A percentile compares a stretch with the other conserved stretches of the same genome.
phyloP scores from a whole-genome alignment of 345 rosid species.

The Melastoma malabathricum region DNA sequence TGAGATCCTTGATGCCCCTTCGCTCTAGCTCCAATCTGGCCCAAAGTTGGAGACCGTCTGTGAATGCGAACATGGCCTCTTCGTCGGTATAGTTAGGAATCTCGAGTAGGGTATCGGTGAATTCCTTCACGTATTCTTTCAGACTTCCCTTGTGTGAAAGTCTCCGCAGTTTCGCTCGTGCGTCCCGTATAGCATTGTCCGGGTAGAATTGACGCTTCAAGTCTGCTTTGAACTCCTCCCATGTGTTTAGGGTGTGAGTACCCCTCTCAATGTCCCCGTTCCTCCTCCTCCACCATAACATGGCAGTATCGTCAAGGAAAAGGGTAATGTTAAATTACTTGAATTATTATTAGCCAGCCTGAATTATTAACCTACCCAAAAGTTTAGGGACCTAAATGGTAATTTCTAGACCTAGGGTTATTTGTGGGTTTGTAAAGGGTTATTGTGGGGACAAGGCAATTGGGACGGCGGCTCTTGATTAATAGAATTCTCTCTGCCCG shows the following conservation, averaged over 20 bases:
- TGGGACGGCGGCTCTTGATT: too few relatives aligned
- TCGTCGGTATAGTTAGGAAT: not conserved
- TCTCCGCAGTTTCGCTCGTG: not conserved
- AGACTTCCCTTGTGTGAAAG: not conserved
- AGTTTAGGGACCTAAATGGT: too few relatives aligned
- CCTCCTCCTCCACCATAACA: slow-evolving; percentile 1
- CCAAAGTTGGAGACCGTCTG: not conserved
- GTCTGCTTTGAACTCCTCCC: not conserved
- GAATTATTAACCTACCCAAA: too few relatives aligned
- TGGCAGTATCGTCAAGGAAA: not conserved
- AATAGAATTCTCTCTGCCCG: too few relatives aligned
- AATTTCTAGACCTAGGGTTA: too few relatives aligned
- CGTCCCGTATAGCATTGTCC: not conserved
- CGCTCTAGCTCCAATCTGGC: not conserved
- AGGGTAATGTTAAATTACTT: too few relatives aligned
- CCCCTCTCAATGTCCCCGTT: not conserved
- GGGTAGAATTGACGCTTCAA: not conserved
- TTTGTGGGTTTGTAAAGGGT: too few relatives aligned
- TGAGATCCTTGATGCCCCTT: not conserved
- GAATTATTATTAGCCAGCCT: too few relatives aligned
- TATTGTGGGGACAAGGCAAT: too few relatives aligned
- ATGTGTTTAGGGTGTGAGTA: not conserved
- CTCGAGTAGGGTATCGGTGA: not conserved
- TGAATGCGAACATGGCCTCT: not conserved
- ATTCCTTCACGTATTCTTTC: not conserved